Conservation (phyloP, 805 yeast species). For the Ogataea nakhonphanomensis region DNA sequence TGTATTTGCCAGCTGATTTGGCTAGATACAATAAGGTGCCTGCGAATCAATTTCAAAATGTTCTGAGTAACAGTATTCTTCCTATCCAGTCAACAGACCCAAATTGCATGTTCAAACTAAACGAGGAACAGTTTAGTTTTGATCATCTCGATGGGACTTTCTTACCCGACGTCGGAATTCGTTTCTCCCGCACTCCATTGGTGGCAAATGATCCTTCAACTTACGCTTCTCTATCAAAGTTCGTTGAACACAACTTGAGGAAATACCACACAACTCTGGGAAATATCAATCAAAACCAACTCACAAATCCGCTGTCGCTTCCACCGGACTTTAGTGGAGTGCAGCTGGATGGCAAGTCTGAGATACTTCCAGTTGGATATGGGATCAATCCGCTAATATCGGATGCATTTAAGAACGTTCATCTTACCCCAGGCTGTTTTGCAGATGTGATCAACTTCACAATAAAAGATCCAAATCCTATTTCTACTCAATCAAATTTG, state of each 20-base stretch:
- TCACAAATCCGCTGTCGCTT: conserved; percentile 37
- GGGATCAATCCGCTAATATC: conserved; percentile 49
- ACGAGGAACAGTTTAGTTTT: conserved; percentile 32
- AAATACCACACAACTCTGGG: conserved; percentile 36
- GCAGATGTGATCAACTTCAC: conserved; percentile 24
- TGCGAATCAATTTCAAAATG: conserved; percentile 26
- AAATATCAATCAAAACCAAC: conserved; percentile 35
- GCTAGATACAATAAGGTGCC: conserved; percentile 25
- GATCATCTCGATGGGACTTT: conserved; percentile 32
- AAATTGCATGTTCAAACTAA: conserved; percentile 28
- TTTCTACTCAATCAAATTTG: background rate
- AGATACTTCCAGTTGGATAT: conserved; percentile 46
- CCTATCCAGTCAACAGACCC: conserved; percentile 37
- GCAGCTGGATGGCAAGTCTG: conserved; percentile 32
- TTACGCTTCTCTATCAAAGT: conserved; percentile 50
- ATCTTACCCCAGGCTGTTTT: conserved; percentile 54
- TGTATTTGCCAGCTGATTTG: conserved; percentile 35
- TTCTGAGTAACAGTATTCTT: conserved; percentile 29
- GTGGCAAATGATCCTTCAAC: conserved; percentile 44
- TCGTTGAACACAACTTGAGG: conserved; percentile 41
- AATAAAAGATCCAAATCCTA: conserved; percentile 3
- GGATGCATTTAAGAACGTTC: conserved; percentile 51
- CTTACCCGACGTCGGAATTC: conserved; percentile 30
- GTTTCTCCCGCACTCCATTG: conserved; percentile 37
- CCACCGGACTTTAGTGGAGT: conserved; percentile 33